A percentile compares a stretch with the other conserved stretches of the same genome.
These are phyloP conservation scores for Rosa lucieae DNA, from an alignment of 306 rosid species.

Conservation along the genomic window DNA sequence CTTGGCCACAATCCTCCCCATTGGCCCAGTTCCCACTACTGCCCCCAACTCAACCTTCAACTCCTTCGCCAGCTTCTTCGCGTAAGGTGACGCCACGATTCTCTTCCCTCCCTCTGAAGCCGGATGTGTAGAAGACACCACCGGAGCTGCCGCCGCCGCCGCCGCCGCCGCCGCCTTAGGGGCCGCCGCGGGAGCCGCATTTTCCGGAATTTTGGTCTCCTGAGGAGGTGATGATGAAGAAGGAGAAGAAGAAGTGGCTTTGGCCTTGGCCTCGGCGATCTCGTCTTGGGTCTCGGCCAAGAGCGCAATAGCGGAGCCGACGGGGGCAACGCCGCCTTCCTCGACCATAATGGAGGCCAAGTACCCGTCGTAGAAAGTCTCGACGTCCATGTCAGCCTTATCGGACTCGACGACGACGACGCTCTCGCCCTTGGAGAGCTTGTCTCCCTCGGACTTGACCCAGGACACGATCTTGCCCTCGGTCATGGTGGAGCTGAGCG, in stretches of 20 bases:
- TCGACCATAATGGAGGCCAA: constrained; percentile 94
- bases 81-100: constrained; percentile 88
- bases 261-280: constrained; percentile 68
- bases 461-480: constrained; percentile 97
- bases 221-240: not conserved
- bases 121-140: constrained; percentile 58
- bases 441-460: constrained; percentile 93
- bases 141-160: not conserved
- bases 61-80: constrained; percentile 91
- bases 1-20: constrained; percentile 91
- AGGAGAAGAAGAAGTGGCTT: constrained; percentile 39
- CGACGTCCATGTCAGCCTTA: constrained; percentile 99
- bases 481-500: constrained; percentile 95
- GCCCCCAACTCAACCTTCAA: constrained; percentile 68
- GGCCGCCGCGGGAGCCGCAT: constrained; percentile 22
- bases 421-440: constrained; percentile 90
- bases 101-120: constrained; percentile 95
- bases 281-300: constrained; percentile 86
- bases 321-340: constrained; percentile 81
- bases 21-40: constrained; percentile 75
- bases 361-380: constrained; percentile 92
- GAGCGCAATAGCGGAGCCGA: constrained; percentile 88
- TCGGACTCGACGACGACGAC: constrained; percentile 98
- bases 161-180: constrained; percentile 22
- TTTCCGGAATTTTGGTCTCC: constrained; percentile 27